A percentile compares a stretch with the other conserved stretches of the same genome.
These are phyloP conservation scores for Penicillium crustosum DNA, from an alignment of 2,329 filamentous ascomycete species.

Conservation along the genomic window DNA sequence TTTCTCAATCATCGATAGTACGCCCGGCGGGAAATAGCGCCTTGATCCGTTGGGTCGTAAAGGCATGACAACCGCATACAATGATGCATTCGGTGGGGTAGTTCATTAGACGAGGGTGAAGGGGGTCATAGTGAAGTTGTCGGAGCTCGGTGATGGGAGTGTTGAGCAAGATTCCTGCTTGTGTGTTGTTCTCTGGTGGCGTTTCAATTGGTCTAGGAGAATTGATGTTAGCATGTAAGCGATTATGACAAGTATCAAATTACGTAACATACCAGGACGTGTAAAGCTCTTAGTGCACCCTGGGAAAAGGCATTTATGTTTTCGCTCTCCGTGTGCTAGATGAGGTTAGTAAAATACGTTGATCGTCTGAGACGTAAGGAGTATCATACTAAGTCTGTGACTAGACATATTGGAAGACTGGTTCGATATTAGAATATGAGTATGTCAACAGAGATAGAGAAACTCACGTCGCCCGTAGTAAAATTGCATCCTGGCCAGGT, in stretches of 20 bases:
- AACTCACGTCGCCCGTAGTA: constrained; percentile 45
- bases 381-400: constrained; percentile 42
- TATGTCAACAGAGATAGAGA: not conserved
- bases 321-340: constrained; percentile 43
- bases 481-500: constrained; percentile 45
- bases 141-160: constrained; percentile 26
- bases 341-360: constrained; percentile 12
- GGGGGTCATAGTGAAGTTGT: constrained; percentile 23
- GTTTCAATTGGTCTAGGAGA: constrained; percentile 42
- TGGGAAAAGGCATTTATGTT: constrained; percentile 42
- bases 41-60: constrained; percentile 6
- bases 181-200: constrained; percentile 41
- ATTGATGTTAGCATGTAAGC: not conserved
- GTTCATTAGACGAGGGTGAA: constrained; percentile 18
- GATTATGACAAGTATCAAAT: too few relatives aligned
- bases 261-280: constrained; percentile 38
- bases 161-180: constrained; percentile 26
- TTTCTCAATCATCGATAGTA: constrained; percentile 4
- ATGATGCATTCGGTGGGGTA: not conserved
- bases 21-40: constrained; percentile 9
- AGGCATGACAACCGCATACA: constrained; percentile 11
- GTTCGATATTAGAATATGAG: not conserved
- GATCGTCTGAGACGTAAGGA: not conserved
- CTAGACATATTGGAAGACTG: constrained; percentile 49
- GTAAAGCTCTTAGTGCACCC: constrained; percentile 47